Evolutionary conservation across 805 yeast species (phyloP), one percentile per base, ranked within the genome.

Genomic region (Clavispora vitiphila): DNA sequence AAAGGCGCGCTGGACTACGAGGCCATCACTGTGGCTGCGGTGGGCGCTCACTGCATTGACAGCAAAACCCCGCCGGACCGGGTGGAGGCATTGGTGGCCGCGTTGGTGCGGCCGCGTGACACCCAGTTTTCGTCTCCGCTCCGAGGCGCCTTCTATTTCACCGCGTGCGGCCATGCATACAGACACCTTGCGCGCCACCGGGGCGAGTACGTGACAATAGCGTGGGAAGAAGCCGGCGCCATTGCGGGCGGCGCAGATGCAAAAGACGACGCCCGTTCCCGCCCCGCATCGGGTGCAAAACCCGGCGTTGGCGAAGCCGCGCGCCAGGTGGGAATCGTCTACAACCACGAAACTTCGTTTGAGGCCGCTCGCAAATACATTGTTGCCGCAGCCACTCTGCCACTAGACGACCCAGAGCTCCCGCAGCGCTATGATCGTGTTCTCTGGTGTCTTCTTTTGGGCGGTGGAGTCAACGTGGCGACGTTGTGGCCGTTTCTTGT

Each of bases 381-480:
- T 15, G 19, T 48, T 6, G 44, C 51, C 2, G 44, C 54, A 7
- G 48, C 48, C 3, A 26, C 35, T 26, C 52, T 48, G 26, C 48
- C 50, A 5, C 18, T 16, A 9, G 54, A 50, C 25, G 38, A 43
- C 30, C 54, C 54, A 1, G 34, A 11, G 19, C 40, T 47, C 11
- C 29, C 34, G 25, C 25, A 19, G 9, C 37, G 31, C 15, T 50
- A 50, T 40, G 52, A 50, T 23, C 46, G 43, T n/a, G 48, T 44
- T 12, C 38, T 50, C n/a, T 48, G 52, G 54, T 34, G 46, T 11
- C 47, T 50, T 7, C 30, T 50, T n/a, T 40, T 50, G 6, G 30
- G 38, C 15, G 54, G 54, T 9, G 48, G 50, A 2, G 35, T 43
- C n/a, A 40, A 38, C 25, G 8, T 38, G 8, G 32, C 34, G 1